Evolutionary conservation across 441 rosid species (phyloP).

Genomic region (Adansonia gregorii): DNA sequence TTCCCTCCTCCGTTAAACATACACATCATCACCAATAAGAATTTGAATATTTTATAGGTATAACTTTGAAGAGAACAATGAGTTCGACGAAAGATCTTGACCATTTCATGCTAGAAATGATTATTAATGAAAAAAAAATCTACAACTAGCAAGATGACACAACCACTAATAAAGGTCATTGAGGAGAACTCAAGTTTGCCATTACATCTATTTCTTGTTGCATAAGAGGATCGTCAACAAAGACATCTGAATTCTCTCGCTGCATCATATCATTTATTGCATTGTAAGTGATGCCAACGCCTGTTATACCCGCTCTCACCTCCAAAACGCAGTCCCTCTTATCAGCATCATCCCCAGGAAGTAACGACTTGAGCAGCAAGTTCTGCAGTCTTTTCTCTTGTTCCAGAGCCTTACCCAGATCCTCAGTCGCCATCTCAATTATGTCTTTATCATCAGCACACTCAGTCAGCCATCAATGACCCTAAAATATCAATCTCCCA

Average conservation of each 20-base stretch:
- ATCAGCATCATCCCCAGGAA: conserved; percentile 96
- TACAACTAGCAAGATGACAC: neutral
- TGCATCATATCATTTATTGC: too few species aligned
- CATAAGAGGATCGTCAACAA: conserved; percentile 81
- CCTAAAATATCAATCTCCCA: conserved; percentile 77
- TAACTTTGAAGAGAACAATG: neutral
- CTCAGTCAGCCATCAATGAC: conserved; percentile 55
- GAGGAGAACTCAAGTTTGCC: conserved; percentile 63
- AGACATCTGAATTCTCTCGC: conserved; percentile 71
- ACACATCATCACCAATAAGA: neutral
- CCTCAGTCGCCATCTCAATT: conserved; percentile 76
- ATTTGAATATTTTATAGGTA: neutral
- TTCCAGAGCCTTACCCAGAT: conserved; percentile 54
- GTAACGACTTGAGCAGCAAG: conserved; percentile 74
- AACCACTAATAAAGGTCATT: conserved; percentile 23
- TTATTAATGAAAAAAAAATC: neutral
- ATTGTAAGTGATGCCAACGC: too few species aligned
- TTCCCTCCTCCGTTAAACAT: neutral
- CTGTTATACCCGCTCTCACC: conserved; percentile 86
- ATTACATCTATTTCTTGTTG: conserved; percentile 93
- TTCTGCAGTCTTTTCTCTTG: conserved; percentile 73
- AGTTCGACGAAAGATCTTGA: neutral
- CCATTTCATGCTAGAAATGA: conserved; percentile 13
- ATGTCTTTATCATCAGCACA: conserved; percentile 68
- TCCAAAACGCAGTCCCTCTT: conserved; percentile 91